Conservation (phyloP, 1,139 yeast species). For the Taiozyma sp. region DNA sequence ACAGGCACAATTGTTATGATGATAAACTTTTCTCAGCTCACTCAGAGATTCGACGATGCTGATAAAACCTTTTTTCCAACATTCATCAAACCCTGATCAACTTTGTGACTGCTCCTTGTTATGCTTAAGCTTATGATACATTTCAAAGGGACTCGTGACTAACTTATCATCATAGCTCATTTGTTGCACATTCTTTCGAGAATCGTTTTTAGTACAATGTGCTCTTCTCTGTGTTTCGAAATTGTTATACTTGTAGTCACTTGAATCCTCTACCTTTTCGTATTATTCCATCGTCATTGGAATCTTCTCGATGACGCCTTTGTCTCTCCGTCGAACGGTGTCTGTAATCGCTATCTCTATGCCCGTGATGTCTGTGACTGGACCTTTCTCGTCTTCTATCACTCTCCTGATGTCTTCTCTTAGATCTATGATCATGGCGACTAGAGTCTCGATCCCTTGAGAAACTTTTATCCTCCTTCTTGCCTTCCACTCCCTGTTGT, state of each 20-base stretch:
- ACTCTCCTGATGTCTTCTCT: not conserved
- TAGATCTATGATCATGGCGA: not conserved
- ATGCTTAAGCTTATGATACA: not conserved
- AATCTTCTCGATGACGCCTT: not conserved
- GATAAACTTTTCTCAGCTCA: slow-evolving; percentile 24
- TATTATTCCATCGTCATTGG: not conserved
- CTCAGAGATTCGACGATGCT: slow-evolving; percentile 21
- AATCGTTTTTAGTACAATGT: not conserved
- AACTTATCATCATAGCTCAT: not conserved
- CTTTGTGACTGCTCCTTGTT: not conserved
- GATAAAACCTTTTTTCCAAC: slow-evolving; percentile 20
- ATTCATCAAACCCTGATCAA: slow-evolving; percentile 19
- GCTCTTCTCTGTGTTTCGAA: not conserved
- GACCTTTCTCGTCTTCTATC: not conserved
- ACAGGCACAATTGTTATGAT: slow-evolving; percentile 11
- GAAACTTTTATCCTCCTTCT: not conserved
- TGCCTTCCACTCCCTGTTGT: not conserved
- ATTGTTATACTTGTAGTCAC: not conserved
- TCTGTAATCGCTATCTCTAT: not conserved
- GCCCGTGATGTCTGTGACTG: not conserved
- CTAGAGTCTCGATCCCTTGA: not conserved
- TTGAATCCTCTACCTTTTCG: slow-evolving; percentile 3
- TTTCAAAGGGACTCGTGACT: not conserved
- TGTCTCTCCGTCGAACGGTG: not conserved
- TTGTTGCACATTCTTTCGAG: not conserved